A percentile compares a stretch with the other conserved stretches of the same genome.
Evolutionary conservation across 2,329 filamentous ascomycete genomes (phyloP).

Genomic region (Immersiporthe knoxdaviesiana): DNA sequence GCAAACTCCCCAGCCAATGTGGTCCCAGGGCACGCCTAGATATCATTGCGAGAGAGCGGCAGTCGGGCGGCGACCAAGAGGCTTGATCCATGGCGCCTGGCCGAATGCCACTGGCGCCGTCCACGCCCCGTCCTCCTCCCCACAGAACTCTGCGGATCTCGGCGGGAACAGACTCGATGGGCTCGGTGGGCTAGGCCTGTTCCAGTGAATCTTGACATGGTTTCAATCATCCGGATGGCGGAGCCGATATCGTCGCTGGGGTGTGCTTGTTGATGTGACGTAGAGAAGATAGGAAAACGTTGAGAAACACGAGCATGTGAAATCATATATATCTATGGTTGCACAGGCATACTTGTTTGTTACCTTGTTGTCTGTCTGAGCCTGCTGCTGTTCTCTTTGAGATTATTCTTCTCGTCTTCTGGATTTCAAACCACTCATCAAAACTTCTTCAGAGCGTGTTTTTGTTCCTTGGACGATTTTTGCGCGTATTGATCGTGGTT

Average conservation of each 20-base stretch:
- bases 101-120: slow-evolving; percentile 20
- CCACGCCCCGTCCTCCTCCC: slow-evolving; percentile 15
- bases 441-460: neutral
- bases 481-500: neutral
- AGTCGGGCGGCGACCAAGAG: slow-evolving; percentile 6
- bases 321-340: neutral
- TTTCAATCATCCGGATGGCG: slow-evolving; percentile 2
- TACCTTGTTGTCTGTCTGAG: neutral
- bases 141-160: slow-evolving; percentile 20
- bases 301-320: slow-evolving; percentile 16
- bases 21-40: neutral
- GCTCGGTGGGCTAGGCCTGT: slow-evolving; percentile 23
- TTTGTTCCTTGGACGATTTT: neutral
- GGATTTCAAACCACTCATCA: neutral
- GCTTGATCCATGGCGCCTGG: slow-evolving; percentile 14
- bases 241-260: slow-evolving; percentile 25
- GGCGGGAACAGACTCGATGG: slow-evolving; percentile 5
- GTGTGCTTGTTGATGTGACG: slow-evolving; percentile 19
- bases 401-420: too few species aligned
- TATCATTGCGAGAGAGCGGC: slow-evolving; percentile 4
- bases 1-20: slow-evolving; percentile 22
- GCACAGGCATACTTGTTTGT: neutral
- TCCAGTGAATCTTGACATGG: neutral
- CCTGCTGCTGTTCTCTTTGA: neutral
- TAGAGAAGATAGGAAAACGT: slow-evolving; percentile 23